phyloP scores from a whole-genome alignment of 2,329 filamentous ascomycete genomes.

The Monilinia vaccinii-corymbosi region DNA sequence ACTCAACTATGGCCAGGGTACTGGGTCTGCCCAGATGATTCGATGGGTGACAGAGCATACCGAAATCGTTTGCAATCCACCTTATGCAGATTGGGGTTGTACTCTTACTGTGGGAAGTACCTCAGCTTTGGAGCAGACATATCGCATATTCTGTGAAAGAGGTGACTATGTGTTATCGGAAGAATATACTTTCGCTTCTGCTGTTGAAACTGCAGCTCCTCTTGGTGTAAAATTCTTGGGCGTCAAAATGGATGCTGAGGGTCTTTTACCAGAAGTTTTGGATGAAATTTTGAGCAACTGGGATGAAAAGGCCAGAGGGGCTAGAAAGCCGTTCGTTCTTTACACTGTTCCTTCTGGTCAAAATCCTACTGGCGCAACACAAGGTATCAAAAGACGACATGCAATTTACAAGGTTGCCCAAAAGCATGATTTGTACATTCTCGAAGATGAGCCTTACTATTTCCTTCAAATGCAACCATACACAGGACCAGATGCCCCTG shows the following conservation, averaged over 20 bases:
- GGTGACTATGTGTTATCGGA: slow-evolving; percentile 77
- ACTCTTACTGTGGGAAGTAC: slow-evolving; percentile 81
- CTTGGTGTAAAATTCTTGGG: slow-evolving; percentile 52
- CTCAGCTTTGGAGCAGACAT: slow-evolving; percentile 70
- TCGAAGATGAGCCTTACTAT: slow-evolving; percentile 71
- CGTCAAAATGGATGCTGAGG: slow-evolving; percentile 57
- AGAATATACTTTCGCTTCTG: slow-evolving; percentile 78
- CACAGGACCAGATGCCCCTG: slow-evolving; percentile 25
- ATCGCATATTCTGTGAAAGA: slow-evolving; percentile 71
- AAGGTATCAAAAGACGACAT: slow-evolving; percentile 46
- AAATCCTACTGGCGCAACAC: slow-evolving; percentile 68
- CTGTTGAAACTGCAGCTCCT: slow-evolving; percentile 55
- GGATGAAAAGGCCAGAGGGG: slow-evolving; percentile 47
- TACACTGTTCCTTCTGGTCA: slow-evolving; percentile 68
- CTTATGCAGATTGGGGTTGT: slow-evolving; percentile 84
- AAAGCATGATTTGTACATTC: slow-evolving; percentile 61
- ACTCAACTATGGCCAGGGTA: slow-evolving; percentile 87
- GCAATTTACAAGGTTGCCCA: slow-evolving; percentile 57
- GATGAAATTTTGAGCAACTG: slow-evolving; percentile 57
- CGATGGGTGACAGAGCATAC: slow-evolving; percentile 93
- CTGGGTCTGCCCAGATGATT: slow-evolving; percentile 76
- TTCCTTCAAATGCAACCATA: slow-evolving; percentile 60
- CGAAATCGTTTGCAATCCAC: slow-evolving; percentile 78
- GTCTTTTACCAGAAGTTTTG: slow-evolving; percentile 51
- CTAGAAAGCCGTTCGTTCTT: slow-evolving; percentile 56